These are phyloP conservation scores for Teratosphaeria viscida DNA, from an alignment of 2,329 filamentous ascomycete species.

Conservation along the genomic window DNA sequence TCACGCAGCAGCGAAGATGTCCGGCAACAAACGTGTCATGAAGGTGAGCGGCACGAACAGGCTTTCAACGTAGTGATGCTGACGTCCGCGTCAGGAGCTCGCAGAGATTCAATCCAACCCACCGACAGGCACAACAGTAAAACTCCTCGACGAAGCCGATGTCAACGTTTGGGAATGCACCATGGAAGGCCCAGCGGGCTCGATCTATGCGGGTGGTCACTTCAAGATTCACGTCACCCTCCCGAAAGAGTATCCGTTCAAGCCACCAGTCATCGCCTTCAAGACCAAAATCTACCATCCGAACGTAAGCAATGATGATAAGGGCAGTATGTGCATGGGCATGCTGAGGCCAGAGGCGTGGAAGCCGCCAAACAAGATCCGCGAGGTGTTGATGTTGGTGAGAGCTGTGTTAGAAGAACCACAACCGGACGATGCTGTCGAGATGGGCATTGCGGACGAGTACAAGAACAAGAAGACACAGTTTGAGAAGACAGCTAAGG, in stretches of 20 bases:
- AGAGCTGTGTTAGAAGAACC: slow-evolving; percentile 66
- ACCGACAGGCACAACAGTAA: slow-evolving; percentile 46
- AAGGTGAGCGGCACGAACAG: slow-evolving; percentile 24
- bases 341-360: slow-evolving; percentile 78
- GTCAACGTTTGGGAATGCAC: slow-evolving; percentile 58
- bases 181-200: slow-evolving; percentile 51
- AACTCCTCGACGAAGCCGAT: slow-evolving; percentile 51
- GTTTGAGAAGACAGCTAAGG: slow-evolving; percentile 64
- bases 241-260: slow-evolving; percentile 80
- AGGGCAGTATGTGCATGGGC: slow-evolving; percentile 75
- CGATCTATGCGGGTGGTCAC: slow-evolving; percentile 44
- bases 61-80: slow-evolving; percentile 1
- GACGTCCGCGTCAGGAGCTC: slow-evolving; percentile 43
- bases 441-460: slow-evolving; percentile 76
- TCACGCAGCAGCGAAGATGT: slow-evolving; percentile 10
- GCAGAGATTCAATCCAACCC: slow-evolving; percentile 47
- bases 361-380: slow-evolving; percentile 77
- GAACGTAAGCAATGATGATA: slow-evolving; percentile 79
- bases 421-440: slow-evolving; percentile 81
- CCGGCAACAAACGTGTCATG: slow-evolving; percentile 36
- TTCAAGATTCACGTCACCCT: slow-evolving; percentile 66
- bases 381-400: slow-evolving; percentile 66
- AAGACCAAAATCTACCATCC: slow-evolving; percentile 89
- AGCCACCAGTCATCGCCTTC: slow-evolving; percentile 70
- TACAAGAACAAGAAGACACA: slow-evolving; percentile 56